phyloP scores from a whole-genome alignment of 805 yeast species.

The Gaillardinia entomophila region DNA sequence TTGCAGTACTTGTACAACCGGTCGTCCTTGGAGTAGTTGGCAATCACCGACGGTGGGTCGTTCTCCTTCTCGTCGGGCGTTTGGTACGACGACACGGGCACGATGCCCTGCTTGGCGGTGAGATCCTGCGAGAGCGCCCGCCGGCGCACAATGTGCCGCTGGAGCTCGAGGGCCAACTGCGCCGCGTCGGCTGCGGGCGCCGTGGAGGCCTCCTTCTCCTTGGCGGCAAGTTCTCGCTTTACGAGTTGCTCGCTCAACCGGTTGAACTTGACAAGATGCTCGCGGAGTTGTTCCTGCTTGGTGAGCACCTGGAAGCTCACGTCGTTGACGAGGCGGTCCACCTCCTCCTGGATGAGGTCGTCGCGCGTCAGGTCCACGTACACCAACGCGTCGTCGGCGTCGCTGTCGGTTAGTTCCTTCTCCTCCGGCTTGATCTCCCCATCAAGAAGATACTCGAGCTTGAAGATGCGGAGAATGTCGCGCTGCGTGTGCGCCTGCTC shows the following conservation, averaged over 20 bases:
- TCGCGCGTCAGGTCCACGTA: constrained; percentile 22
- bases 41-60: constrained; percentile 10
- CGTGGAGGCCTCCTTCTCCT: not conserved
- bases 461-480: constrained; percentile 20
- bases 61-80: constrained; percentile 15
- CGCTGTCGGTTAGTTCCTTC: not conserved
- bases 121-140: constrained; percentile 11
- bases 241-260: constrained; percentile 7
- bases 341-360: constrained; percentile 35
- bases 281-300: constrained; percentile 22
- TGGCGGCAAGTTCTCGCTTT: constrained; percentile 2
- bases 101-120: constrained; percentile 14
- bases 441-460: constrained; percentile 26
- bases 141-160: constrained; percentile 18
- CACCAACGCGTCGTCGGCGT: constrained; percentile 1
- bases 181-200: constrained; percentile 5
- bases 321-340: constrained; percentile 33
- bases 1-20: constrained; percentile 34
- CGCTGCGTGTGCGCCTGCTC: constrained; percentile 25
- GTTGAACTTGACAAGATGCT: constrained; percentile 6
- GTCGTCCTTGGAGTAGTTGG: constrained; percentile 24
- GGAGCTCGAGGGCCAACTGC: constrained; percentile 20
- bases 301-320: constrained; percentile 29
- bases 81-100: constrained; percentile 10
- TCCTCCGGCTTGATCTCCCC: constrained; percentile 7